Evolutionary conservation across 805 yeast genomes (phyloP).

Genomic region (Cyberlindnera saturnus): DNA sequence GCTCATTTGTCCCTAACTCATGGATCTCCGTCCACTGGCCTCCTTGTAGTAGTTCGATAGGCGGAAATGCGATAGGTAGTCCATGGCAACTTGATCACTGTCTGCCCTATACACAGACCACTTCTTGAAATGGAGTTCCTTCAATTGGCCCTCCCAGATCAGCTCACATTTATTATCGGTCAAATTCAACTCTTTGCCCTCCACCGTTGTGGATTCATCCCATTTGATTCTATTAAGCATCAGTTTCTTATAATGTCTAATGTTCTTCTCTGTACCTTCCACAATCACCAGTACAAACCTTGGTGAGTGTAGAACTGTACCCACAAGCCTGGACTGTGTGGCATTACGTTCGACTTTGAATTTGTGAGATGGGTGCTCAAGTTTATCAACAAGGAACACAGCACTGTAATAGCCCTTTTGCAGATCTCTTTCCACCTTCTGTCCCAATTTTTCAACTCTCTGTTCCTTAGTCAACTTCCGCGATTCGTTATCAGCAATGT

Average conservation of each 20-base stretch:
- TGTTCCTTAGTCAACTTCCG: slow-evolving; percentile 60
- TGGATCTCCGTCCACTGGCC: slow-evolving; percentile 10
- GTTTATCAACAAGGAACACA: slow-evolving; percentile 50
- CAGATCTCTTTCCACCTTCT: slow-evolving; percentile 43
- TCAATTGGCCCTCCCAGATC: slow-evolving; percentile 69
- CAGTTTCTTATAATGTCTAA: slow-evolving; percentile 58
- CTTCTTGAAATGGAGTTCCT: slow-evolving; percentile 46
- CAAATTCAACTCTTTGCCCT: slow-evolving; percentile 30
- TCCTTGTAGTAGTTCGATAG: slow-evolving; percentile 58
- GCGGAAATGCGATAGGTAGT: slow-evolving; percentile 42
- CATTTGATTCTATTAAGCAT: slow-evolving; percentile 61
- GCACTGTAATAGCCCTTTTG: slow-evolving; percentile 46
- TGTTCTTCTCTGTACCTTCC: slow-evolving; percentile 65
- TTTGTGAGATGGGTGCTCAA: slow-evolving; percentile 59
- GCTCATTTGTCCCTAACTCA: neutral
- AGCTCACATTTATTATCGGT: slow-evolving; percentile 38
- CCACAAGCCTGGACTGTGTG: slow-evolving; percentile 60
- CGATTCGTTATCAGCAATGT: slow-evolving; percentile 52
- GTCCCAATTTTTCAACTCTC: slow-evolving; percentile 40
- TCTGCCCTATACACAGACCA: slow-evolving; percentile 63
- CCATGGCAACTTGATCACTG: slow-evolving; percentile 42
- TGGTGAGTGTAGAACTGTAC: slow-evolving; percentile 41
- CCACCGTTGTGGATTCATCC: slow-evolving; percentile 41
- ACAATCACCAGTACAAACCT: slow-evolving; percentile 54
- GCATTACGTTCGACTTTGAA: slow-evolving; percentile 80